Evolutionary conservation across 2,329 filamentous ascomycete genomes (phyloP).

Genomic region (Penicillium sp.): DNA sequence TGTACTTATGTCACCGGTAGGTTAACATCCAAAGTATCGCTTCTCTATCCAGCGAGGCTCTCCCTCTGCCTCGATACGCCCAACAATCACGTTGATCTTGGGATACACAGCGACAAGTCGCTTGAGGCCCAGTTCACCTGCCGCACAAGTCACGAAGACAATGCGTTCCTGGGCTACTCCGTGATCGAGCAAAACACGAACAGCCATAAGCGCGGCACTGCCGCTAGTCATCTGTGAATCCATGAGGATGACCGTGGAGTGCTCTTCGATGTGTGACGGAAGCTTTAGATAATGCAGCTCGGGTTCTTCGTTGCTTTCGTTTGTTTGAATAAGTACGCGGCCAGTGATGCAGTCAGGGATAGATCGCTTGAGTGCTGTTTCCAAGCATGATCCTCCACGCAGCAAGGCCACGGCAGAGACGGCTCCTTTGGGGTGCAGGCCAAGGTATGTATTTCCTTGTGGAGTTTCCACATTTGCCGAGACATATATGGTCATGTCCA

Average conservation of each 20-base stretch:
- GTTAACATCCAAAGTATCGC: slow-evolving; percentile 82
- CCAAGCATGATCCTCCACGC: slow-evolving; percentile 83
- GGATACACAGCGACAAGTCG: slow-evolving; percentile 87
- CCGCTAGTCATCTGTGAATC: slow-evolving; percentile 96
- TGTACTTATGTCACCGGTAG: slow-evolving; percentile 4
- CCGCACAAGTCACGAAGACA: slow-evolving; percentile 90
- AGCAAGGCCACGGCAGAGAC: slow-evolving; percentile 86
- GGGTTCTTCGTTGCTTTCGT: slow-evolving; percentile 80
- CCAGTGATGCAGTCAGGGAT: slow-evolving; percentile 92
- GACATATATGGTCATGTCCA: slow-evolving; percentile 74
- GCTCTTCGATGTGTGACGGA: slow-evolving; percentile 68
- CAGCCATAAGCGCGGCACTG: slow-evolving; percentile 85
- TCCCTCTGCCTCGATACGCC: slow-evolving; percentile 75
- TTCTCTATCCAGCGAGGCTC: slow-evolving; percentile 89
- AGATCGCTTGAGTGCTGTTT: slow-evolving; percentile 83
- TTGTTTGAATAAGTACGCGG: slow-evolving; percentile 86
- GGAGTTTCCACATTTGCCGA: slow-evolving; percentile 69
- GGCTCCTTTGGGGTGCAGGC: slow-evolving; percentile 69
- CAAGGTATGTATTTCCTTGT: slow-evolving; percentile 67
- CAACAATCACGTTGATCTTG: slow-evolving; percentile 81
- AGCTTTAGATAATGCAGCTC: slow-evolving; percentile 89
- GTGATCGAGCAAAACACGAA: slow-evolving; percentile 92
- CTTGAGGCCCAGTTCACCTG: slow-evolving; percentile 80
- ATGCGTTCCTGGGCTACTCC: slow-evolving; percentile 83
- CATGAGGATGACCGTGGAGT: slow-evolving; percentile 80